Conservation (phyloP, 768 basidiomycete species). For the Boletus bicolor region DNA sequence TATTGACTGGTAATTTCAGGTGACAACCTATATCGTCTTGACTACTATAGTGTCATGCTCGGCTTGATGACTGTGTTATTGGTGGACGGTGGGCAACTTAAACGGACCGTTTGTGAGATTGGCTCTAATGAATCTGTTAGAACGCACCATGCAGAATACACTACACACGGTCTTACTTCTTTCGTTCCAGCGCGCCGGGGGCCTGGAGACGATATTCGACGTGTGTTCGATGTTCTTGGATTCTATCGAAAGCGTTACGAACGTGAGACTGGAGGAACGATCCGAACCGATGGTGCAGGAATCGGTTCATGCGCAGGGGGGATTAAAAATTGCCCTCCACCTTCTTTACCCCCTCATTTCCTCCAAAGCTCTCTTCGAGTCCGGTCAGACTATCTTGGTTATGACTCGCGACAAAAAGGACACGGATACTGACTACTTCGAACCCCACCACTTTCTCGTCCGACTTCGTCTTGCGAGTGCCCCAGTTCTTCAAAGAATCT, state of each 20-base stretch:
- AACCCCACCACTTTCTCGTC: slow-evolving; percentile 84
- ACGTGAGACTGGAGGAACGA: slow-evolving; percentile 53
- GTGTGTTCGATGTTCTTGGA: slow-evolving; percentile 53
- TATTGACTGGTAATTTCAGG: slow-evolving; percentile 23
- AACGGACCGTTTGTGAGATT: background rate
- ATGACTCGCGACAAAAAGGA: slow-evolving; percentile 76
- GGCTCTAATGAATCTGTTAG: slow-evolving; percentile 37
- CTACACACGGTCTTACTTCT: slow-evolving; percentile 81
- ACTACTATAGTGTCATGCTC: slow-evolving; percentile 54
- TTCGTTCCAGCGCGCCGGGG: slow-evolving; percentile 68
- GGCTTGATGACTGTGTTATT: slow-evolving; percentile 49
- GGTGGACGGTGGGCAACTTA: slow-evolving; percentile 48
- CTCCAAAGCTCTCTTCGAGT: slow-evolving; percentile 79
- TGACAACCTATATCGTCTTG: slow-evolving; percentile 42
- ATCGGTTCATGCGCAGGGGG: slow-evolving; percentile 73
- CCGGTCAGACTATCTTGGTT: slow-evolving; percentile 73
- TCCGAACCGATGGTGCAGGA: slow-evolving; percentile 56
- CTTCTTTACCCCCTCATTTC: slow-evolving; percentile 74
- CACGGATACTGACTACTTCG: slow-evolving; percentile 75
- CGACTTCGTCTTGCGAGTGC: slow-evolving; percentile 67
- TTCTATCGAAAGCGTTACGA: slow-evolving; percentile 54
- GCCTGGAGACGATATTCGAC: slow-evolving; percentile 62
- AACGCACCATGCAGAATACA: slow-evolving; percentile 68
- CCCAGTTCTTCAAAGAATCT: slow-evolving; percentile 65
- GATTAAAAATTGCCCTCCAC: slow-evolving; percentile 76